Conservation (phyloP, 1,139 yeast genomes). For the Nakaseomyces delphensis region DNA sequence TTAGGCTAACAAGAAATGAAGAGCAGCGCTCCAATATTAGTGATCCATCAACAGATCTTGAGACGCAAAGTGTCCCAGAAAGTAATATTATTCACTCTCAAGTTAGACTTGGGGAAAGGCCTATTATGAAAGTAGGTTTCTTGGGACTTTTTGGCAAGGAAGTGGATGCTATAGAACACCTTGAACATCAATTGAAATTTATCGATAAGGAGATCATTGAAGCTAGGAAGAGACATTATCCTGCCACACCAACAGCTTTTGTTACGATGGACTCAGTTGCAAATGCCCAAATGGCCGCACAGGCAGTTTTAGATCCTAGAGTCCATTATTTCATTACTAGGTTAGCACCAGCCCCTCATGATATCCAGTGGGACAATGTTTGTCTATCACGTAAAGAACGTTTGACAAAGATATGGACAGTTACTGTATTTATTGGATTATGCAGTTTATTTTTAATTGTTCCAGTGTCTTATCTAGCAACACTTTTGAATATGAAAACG, state of each 20-base stretch:
- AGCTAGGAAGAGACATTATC: conserved; percentile 53
- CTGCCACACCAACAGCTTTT: conserved; percentile 68
- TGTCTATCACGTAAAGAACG: conserved; percentile 51
- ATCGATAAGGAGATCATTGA: conserved; percentile 52
- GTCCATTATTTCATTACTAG: conserved; percentile 62
- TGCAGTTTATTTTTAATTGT: conserved; percentile 56
- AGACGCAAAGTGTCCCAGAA: neutral
- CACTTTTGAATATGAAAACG: conserved; percentile 61
- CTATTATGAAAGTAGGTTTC: conserved; percentile 42
- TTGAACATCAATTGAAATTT: conserved; percentile 47
- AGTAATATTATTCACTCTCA: conserved; percentile 19
- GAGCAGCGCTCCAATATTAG: conserved; percentile 7
- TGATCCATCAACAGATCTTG: conserved; percentile 6
- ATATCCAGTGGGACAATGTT: conserved; percentile 67
- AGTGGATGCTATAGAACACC: conserved; percentile 58
- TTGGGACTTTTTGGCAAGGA: conserved; percentile 47
- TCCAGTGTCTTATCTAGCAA: conserved; percentile 67
- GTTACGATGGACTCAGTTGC: conserved; percentile 80
- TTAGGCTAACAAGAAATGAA: conserved; percentile 15
- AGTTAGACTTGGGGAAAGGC: conserved; percentile 35
- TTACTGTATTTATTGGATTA: conserved; percentile 54
- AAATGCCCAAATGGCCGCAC: conserved; percentile 80
- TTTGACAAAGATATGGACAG: conserved; percentile 46
- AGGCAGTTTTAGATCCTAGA: conserved; percentile 69
- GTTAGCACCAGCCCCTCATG: conserved; percentile 76